These are phyloP conservation scores for Yarrowia sp. DNA, from an alignment of 805 yeast species.

Conservation along the genomic window DNA sequence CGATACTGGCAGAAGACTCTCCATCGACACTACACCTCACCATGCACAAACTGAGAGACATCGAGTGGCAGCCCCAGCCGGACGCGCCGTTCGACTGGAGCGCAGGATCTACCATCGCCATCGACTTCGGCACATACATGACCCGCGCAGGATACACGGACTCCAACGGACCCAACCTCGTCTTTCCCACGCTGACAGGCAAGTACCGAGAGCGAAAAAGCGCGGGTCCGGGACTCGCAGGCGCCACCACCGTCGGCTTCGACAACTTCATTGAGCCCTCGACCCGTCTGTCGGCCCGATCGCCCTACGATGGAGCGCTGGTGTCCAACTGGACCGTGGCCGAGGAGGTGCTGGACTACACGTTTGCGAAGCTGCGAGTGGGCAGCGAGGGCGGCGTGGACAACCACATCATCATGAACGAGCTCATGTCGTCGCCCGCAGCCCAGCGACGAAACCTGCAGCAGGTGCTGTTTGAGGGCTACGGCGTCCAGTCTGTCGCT, in stretches of 20 bases:
- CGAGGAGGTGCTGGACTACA: constrained; percentile 79
- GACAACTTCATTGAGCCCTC: constrained; percentile 73
- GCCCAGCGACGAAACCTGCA: constrained; percentile 72
- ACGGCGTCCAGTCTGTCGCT: constrained; percentile 67
- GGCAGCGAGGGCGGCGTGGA: constrained; percentile 52
- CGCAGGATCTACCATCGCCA: constrained; percentile 69
- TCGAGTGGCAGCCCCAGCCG: constrained; percentile 42
- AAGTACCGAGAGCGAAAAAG: constrained; percentile 75
- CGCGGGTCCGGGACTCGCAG: constrained; percentile 43
- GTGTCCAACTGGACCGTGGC: constrained; percentile 90
- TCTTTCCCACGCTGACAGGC: constrained; percentile 67
- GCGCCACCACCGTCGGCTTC: constrained; percentile 72
- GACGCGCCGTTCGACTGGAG: constrained; percentile 49
- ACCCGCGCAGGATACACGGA: constrained; percentile 43
- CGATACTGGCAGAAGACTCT: not conserved
- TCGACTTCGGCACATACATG: constrained; percentile 74
- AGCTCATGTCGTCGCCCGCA: constrained; percentile 66
- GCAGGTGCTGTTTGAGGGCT: constrained; percentile 83
- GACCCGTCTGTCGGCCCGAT: constrained; percentile 62
- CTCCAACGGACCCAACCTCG: constrained; percentile 47
- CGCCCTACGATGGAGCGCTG: constrained; percentile 85
- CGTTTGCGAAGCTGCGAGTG: constrained; percentile 77
- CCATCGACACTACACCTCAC: not conserved
- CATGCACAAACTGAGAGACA: constrained; percentile 14
- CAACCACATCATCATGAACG: constrained; percentile 80